Base-by-base conservation (phyloP, 176 grass and related monocot species). In the Oryza coarctata region DNA sequence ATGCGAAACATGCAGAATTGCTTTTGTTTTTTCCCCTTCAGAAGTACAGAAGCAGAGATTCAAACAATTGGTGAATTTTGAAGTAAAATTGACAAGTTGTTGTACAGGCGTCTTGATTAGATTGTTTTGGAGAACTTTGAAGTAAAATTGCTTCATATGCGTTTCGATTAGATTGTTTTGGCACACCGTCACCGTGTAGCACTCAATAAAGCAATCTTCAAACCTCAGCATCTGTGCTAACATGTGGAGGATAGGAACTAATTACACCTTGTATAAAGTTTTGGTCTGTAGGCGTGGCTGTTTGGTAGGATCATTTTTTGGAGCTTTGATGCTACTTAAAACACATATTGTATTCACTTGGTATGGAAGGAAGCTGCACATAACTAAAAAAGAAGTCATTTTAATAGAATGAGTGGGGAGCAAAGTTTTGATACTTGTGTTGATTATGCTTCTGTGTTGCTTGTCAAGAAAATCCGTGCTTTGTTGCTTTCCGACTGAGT, bases 291-390 rank as follows among this genome's bases (percentile, higher is more conserved):
- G 28, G 12, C 6, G 20, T 7, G 20, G 25, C 18, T 43, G 14
- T 45, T 31, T 82, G 12, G 47, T 50, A 50, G 17, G 47, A 50
- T 1, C 9, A 44, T 44, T 39, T 39, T 47, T 9, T 44, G 61
- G 61, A 68, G 12, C 38, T 30, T 55, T 55, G 13, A 32, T 40
- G 3, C 18, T 6, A 28, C 28, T 34, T 29, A 15, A 63, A 52
- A 52, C 17, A 52, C 49, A 40, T 31, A 80, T 52, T 1, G 1
- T n/a, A 0, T 68, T 80, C 17, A 23, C 81, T 84, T 88, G 7
- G 13, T 79, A 30, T 47, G 22, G 45, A 74, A 74, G 28, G 22
- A 66, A 84, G 43, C 68, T 88, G 60, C 65, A 78, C 33, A 34
- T 36, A 22, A 26, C 17, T 80, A 57, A 20, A 43, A 26, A 58